Evolutionary conservation across 768 basidiomycete species (phyloP).

Genomic region (Dentipellis sp.): DNA sequence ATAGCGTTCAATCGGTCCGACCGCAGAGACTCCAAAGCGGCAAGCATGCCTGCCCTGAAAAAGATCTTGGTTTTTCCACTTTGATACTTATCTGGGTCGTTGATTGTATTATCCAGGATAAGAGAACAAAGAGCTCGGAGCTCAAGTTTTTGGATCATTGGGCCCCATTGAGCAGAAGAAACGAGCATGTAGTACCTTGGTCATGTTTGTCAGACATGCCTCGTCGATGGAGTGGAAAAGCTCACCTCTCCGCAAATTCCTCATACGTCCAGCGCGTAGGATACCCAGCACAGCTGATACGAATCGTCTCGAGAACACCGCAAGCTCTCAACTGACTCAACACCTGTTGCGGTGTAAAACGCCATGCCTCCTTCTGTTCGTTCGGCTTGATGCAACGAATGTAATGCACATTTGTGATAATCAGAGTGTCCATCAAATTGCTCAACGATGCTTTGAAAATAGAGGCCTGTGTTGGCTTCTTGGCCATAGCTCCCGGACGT

Average conservation of each 20-base stretch:
- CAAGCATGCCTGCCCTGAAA: constrained; percentile 98
- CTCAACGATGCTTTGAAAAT: constrained; percentile 96
- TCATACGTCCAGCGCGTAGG: constrained; percentile 98
- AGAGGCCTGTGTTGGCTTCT: constrained; percentile 94
- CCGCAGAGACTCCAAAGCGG: constrained; percentile 85
- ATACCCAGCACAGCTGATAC: constrained; percentile 98
- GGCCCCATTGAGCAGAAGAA: constrained; percentile 76
- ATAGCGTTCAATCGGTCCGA: constrained; percentile 81
- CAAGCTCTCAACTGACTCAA: constrained; percentile 92
- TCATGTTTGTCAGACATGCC: background rate
- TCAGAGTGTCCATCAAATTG: constrained; percentile 93
- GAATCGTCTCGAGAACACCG: constrained; percentile 97
- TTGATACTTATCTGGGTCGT: constrained; percentile 95
- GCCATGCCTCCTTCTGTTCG: constrained; percentile 94
- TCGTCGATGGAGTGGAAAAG: constrained; percentile 1
- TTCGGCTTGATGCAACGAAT: constrained; percentile 99
- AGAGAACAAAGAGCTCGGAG: constrained; percentile 72
- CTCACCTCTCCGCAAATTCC: constrained; percentile 94
- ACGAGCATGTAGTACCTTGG: constrained; percentile 95
- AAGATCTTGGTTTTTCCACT: constrained; percentile 97
- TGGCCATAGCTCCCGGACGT: constrained; percentile 59
- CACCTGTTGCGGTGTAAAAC: constrained; percentile 92
- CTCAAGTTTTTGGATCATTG: constrained; percentile 75
- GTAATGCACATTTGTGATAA: constrained; percentile 96
- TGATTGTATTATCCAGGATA: constrained; percentile 81